These are phyloP conservation scores for Macaranga tanarius DNA, from an alignment of 441 rosid genomes.

Conservation along the genomic window DNA sequence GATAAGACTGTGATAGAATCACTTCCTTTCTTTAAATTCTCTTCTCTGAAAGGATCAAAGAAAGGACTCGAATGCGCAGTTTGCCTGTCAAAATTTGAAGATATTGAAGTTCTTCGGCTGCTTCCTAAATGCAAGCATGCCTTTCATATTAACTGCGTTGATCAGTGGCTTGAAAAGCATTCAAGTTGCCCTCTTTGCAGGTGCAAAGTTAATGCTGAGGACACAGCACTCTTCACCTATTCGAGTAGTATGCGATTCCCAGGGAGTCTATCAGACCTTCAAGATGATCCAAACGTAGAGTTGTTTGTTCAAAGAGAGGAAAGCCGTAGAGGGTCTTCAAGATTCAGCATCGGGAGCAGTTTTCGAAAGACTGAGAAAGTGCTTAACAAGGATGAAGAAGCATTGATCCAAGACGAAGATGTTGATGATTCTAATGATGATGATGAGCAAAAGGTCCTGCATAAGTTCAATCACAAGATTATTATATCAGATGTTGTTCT, in stretches of 20 bases:
- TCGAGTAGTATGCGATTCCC: constrained; percentile 58
- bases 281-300: constrained; percentile 60
- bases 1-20: constrained; percentile 61
- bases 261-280: constrained; percentile 40
- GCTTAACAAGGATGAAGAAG: constrained; percentile 33
- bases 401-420: constrained; percentile 33
- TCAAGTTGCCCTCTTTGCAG: constrained; percentile 92
- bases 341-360: constrained; percentile 76
- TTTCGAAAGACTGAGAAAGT: constrained; percentile 44
- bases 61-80: constrained; percentile 79
- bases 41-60: constrained; percentile 43
- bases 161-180: constrained; percentile 90
- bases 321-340: constrained; percentile 48
- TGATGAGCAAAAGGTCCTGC: constrained; percentile 36
- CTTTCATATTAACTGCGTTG: constrained; percentile 77
- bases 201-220: constrained; percentile 47
- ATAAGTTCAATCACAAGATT: constrained; percentile 68
- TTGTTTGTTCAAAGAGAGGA: constrained; percentile 70
- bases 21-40: constrained; percentile 69
- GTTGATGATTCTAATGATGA: constrained; percentile 18
- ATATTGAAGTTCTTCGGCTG: constrained; percentile 63
- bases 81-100: constrained; percentile 86
- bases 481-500: constrained; percentile 60
- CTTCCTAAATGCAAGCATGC: constrained; percentile 82
- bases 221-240: constrained; percentile 39